Conservation (phyloP, 768 basidiomycete species). For the Leccinellum rugosiceps region DNA sequence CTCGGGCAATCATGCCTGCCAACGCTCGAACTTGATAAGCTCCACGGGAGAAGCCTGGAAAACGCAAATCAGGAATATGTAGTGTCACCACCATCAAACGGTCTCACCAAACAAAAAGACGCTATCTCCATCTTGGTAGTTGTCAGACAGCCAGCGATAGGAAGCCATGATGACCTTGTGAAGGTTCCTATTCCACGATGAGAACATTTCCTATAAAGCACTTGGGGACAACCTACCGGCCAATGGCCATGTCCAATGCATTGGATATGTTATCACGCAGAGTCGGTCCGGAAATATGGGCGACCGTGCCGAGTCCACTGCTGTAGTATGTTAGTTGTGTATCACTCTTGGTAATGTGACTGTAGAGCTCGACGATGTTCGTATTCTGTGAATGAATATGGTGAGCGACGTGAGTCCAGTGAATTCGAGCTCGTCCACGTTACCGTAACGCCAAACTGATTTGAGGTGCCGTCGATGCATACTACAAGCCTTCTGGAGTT, state of each 20-base stretch:
- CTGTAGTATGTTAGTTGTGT: conserved; percentile 39
- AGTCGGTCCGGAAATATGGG: conserved; percentile 21
- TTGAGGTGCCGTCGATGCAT: conserved; percentile 41
- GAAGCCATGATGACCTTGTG: conserved; percentile 33
- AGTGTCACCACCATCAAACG: neutral
- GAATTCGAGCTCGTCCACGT: neutral
- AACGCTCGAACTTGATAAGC: conserved; percentile 44
- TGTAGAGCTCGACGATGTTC: conserved; percentile 40
- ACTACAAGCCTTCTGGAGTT: conserved; percentile 25
- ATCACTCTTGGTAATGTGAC: conserved; percentile 32
- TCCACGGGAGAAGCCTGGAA: conserved; percentile 45
- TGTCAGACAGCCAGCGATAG: conserved; percentile 42
- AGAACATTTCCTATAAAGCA: neutral
- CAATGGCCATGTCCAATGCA: conserved; percentile 34
- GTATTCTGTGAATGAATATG: conserved; percentile 29
- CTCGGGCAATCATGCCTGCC: conserved; percentile 44
- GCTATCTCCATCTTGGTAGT: conserved; percentile 36
- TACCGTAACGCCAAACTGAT: conserved; percentile 36
- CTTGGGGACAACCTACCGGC: conserved; percentile 26
- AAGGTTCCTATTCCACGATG: conserved; percentile 31
- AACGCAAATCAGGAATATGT: neutral
- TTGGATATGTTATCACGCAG: conserved; percentile 19
- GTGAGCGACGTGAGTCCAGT: neutral
- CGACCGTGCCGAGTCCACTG: conserved; percentile 39
- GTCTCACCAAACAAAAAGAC: conserved; percentile 42